Evolutionary conservation across 805 yeast genomes (phyloP), one percentile per base, ranked within the genome.

Genomic region (Barnettozyma vustinii): DNA sequence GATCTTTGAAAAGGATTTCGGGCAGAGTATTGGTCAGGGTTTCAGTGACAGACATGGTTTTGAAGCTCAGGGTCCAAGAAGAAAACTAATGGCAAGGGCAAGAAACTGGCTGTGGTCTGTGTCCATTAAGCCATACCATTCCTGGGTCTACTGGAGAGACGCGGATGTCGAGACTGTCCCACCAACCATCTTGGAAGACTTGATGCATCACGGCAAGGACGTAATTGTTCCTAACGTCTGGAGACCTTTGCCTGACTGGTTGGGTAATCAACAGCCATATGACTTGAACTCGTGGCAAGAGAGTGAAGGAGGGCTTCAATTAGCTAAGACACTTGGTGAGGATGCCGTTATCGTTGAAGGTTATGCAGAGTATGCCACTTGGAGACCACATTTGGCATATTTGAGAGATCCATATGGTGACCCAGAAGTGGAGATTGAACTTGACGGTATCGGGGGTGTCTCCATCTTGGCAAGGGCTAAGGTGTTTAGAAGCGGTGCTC

Each of bases 291-390:
- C 91, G 32, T 86, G 95, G 95, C 87, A 82, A 61, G 95, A 86
- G 66, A 77, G 85, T 50, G 91, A 83, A 55, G 94, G 90, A 50
- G 95, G 91, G 0, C 61, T 84, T 47, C 85, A 83, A 61, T 65
- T 86, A 56, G 96, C 96, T 23, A 80, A 80, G 42, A 68, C 75
- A 9, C 73, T 92, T 46, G 91, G 84, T 62, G 98, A 92, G 65
- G 96, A 94, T 69, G 96, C 96, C 1, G 96, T 94, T 49, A 91
- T 92, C 51, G 99, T 92, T 12, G 99, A 92, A 71, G 99, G 99
- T 18, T 90, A 90, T 65, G 94, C 87, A 18, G 99, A 92, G 69
- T 94, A 89, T 66, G 96, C 96, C 42, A 92, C 99, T 2, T 92
- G 98, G 97, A 78, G 99, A 68, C 96, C 97, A 2, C 98, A 92